phyloP scores from a whole-genome alignment of 2,329 filamentous ascomycete genomes.

The Hymenotorrendiella dingleyae region DNA sequence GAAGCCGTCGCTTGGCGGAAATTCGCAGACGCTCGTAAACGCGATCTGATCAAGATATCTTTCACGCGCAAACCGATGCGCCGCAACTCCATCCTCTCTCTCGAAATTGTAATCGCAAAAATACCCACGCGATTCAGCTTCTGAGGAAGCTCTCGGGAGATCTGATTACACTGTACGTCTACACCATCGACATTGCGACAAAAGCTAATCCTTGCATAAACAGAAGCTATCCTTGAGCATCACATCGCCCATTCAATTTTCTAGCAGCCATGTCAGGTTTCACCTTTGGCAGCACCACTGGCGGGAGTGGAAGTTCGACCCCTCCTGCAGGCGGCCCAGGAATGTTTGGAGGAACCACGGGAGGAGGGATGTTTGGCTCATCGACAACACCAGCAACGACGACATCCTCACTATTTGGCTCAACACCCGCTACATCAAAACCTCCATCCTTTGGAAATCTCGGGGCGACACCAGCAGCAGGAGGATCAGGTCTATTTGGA shows the following conservation, averaged over 20 bases:
- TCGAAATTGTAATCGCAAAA: constrained; percentile 8
- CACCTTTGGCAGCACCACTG: constrained; percentile 26
- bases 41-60: too few relatives aligned
- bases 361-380: constrained; percentile 31
- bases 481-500: constrained; percentile 13
- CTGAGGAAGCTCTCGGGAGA: too few relatives aligned
- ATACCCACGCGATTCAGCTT: constrained; percentile 8
- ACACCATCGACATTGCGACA: background rate
- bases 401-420: constrained; percentile 15
- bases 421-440: constrained; percentile 17
- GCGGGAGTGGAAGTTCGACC: constrained; percentile 12
- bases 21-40: too few relatives aligned
- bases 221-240: background rate
- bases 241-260: background rate
- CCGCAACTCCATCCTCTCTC: constrained; percentile 7
- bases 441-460: constrained; percentile 10
- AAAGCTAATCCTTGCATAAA: background rate
- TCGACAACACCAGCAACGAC: constrained; percentile 10
- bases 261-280: constrained; percentile 19
- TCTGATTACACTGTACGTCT: background rate
- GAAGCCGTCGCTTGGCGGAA: too few relatives aligned
- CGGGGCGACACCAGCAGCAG: constrained; percentile 4
- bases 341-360: constrained; percentile 4
- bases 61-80: constrained; percentile 17
- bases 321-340: constrained; percentile 7